Conservation (phyloP, 2,329 filamentous ascomycete genomes). For the Phyllachora maydis region DNA sequence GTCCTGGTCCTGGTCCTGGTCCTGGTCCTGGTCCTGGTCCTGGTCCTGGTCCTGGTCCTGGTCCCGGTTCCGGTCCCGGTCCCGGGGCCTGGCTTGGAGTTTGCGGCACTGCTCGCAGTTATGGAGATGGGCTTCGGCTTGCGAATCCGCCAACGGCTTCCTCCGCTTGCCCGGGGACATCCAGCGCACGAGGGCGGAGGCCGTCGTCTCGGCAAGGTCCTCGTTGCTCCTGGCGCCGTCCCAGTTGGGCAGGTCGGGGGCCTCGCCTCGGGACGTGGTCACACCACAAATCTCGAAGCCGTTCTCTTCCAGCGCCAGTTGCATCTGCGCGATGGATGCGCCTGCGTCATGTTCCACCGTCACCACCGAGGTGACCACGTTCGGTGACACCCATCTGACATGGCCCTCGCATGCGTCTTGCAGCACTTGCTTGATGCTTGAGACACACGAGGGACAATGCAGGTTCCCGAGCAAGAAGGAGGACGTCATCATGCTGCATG, state of each 20-base stretch:
- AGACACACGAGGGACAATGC: constrained; percentile 60
- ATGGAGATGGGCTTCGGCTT: constrained; percentile 14
- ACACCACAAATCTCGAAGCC: constrained; percentile 38
- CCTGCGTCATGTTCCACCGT: constrained; percentile 32
- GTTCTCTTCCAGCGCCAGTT: constrained; percentile 25
- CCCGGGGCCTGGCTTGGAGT: too few relatives aligned
- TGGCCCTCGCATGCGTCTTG: constrained; percentile 20
- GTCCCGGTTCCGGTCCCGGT: too few relatives aligned
- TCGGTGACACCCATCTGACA: constrained; percentile 41
- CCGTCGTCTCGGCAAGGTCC: constrained; percentile 2
- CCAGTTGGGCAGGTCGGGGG: constrained; percentile 4
- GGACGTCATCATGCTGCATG: constrained; percentile 22
- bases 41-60: too few relatives aligned
- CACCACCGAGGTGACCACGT: constrained; percentile 50
- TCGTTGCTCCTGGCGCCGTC: constrained; percentile 5
- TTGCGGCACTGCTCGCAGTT: constrained; percentile 18
- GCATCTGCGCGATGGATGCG: constrained; percentile 21
- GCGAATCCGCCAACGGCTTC: constrained; percentile 4
- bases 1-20: not conserved
- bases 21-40: too few relatives aligned
- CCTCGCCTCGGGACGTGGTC: constrained; percentile 13
- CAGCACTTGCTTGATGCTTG: constrained; percentile 39
- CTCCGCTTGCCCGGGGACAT: constrained; percentile 7
- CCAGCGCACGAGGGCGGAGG: constrained; percentile 7
- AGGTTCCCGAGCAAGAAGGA: constrained; percentile 52